Percentiles rank a stretch among this genome's conserved stretches.
Evolutionary conservation across 805 yeast species (phyloP).

Genomic region (Candida wancherniae): DNA sequence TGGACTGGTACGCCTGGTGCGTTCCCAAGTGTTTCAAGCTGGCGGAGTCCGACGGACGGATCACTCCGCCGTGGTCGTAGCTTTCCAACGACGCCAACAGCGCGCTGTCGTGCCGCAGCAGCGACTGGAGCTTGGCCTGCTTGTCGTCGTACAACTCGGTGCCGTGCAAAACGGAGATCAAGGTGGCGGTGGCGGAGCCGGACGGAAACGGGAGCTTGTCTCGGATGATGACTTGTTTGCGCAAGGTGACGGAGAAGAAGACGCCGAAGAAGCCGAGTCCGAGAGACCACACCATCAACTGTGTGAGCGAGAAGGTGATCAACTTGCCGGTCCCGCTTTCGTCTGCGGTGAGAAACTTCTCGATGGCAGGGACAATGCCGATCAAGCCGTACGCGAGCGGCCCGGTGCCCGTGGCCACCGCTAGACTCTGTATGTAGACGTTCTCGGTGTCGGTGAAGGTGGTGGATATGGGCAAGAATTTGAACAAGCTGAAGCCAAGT

Average conservation of each 20-base stretch:
- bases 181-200: conserved; percentile 92
- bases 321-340: conserved; percentile 62
- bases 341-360: conserved; percentile 71
- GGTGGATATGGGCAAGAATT: conserved; percentile 44
- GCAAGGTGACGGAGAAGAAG: conserved; percentile 85
- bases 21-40: conserved; percentile 7
- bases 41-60: conserved; percentile 15
- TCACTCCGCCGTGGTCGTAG: conserved; percentile 14
- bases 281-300: conserved; percentile 73
- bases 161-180: conserved; percentile 82
- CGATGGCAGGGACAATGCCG: conserved; percentile 94
- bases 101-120: neutral
- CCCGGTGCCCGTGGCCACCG: conserved; percentile 97
- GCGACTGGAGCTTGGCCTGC: conserved; percentile 5
- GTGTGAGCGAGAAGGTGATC: conserved; percentile 35
- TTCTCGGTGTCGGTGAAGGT: conserved; percentile 81
- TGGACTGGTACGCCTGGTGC: conserved; percentile 41
- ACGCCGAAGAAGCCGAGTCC: conserved; percentile 94
- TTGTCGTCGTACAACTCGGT: conserved; percentile 46
- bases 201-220: conserved; percentile 91
- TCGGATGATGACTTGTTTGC: conserved; percentile 80
- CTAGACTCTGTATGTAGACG: conserved; percentile 84
- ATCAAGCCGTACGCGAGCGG: conserved; percentile 93
- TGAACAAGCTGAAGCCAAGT: conserved; percentile 80
- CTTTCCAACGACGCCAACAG: conserved; percentile 5